Evolutionary conservation across 164 flowering plant genomes (phyloP).

Genomic region (Dillenia turbinata): DNA sequence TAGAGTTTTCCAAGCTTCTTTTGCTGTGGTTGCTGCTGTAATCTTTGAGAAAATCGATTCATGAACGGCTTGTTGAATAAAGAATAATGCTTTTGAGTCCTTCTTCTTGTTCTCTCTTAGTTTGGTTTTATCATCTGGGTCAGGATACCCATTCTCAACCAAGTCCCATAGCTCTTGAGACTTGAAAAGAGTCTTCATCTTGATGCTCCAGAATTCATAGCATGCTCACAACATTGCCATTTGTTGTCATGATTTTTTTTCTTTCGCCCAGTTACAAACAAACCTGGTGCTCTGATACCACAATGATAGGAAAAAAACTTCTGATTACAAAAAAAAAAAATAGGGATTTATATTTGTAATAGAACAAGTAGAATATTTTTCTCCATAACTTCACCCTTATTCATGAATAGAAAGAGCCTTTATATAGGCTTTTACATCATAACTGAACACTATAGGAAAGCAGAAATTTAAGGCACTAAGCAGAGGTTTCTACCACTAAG

Average conservation of each 20-base stretch:
- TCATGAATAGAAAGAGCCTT: no score
- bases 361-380: no score
- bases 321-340: background rate
- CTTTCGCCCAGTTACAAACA: background rate
- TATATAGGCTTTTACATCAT: no score
- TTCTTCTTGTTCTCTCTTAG: background rate
- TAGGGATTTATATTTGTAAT: no score
- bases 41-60: background rate
- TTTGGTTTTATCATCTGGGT: background rate
- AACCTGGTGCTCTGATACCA: background rate
- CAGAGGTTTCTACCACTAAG: no score
- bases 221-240: slow-evolving; percentile 4
- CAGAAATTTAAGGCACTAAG: no score
- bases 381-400: no score
- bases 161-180: slow-evolving; percentile 1
- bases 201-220: background rate
- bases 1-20: no score
- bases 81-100: background rate
- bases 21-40: background rate
- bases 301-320: background rate
- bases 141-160: background rate
- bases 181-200: background rate
- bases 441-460: no score
- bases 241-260: background rate
- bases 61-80: background rate